Percentiles rank a stretch among this genome's conserved stretches.
These are phyloP conservation scores for Penicillium polonicum DNA, from an alignment of 2,329 filamentous ascomycete genomes.

Conservation along the genomic window DNA sequence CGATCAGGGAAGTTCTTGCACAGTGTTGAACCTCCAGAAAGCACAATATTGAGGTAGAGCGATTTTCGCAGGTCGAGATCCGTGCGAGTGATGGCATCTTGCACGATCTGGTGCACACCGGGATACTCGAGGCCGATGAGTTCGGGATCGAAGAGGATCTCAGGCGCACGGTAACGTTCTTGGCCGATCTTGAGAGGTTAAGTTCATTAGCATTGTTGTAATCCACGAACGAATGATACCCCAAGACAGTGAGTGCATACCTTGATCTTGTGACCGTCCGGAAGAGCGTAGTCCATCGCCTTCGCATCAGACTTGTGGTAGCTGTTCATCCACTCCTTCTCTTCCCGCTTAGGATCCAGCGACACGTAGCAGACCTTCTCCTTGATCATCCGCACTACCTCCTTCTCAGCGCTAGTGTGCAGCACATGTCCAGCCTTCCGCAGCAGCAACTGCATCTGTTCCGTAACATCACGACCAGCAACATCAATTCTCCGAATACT, in stretches of 20 bases:
- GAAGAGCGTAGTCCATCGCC: constrained; percentile 80
- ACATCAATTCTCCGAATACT: constrained; percentile 96
- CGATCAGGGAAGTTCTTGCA: constrained; percentile 97
- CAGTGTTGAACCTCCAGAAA: constrained; percentile 92
- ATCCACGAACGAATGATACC: neutral
- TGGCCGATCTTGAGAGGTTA: constrained; percentile 67
- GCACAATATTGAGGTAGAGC: constrained; percentile 93
- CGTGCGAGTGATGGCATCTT: constrained; percentile 90
- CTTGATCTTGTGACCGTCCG: constrained; percentile 92
- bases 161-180: constrained; percentile 91
- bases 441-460: constrained; percentile 86
- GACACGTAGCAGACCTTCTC: constrained; percentile 92
- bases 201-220: neutral
- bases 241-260: constrained; percentile 45
- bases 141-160: constrained; percentile 97
- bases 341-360: constrained; percentile 84
- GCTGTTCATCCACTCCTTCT: constrained; percentile 82
- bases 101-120: constrained; percentile 95
- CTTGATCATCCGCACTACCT: constrained; percentile 96
- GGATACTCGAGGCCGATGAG: constrained; percentile 96
- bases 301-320: constrained; percentile 75
- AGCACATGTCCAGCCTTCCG: constrained; percentile 92
- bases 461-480: constrained; percentile 91
- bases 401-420: constrained; percentile 97
- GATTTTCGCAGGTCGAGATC: constrained; percentile 94